Percentiles rank a stretch among this genome's conserved stretches.
Evolutionary conservation across 495 filamentous ascomycete species (phyloP).

Genomic region (Penicillium goetzii): DNA sequence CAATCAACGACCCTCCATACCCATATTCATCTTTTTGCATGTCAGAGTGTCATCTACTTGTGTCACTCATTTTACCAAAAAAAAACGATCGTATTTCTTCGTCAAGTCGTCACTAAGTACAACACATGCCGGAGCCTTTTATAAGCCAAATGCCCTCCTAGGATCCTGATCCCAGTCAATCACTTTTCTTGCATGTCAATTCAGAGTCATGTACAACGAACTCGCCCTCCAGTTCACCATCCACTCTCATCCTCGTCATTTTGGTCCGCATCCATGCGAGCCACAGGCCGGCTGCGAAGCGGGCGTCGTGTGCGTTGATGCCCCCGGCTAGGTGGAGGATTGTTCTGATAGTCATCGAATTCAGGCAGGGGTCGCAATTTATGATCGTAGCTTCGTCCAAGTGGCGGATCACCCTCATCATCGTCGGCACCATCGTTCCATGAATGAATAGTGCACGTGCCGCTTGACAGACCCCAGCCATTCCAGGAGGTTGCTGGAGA

Average conservation of each 20-base stretch:
- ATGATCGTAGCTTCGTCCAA: constrained; percentile 66
- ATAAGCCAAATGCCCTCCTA: not conserved
- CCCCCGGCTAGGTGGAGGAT: constrained; percentile 15
- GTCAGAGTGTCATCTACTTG: not conserved
- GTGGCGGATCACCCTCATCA: constrained; percentile 67
- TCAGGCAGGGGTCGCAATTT: constrained; percentile 37
- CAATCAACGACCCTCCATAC: constrained; percentile 28
- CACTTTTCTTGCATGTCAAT: constrained; percentile 5
- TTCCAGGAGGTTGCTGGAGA: constrained; percentile 76
- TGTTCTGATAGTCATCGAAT: constrained; percentile 35
- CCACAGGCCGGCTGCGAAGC: constrained; percentile 32
- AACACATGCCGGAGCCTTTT: not conserved
- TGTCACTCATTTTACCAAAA: not conserved
- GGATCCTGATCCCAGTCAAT: not conserved
- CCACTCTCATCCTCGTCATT: constrained; percentile 16
- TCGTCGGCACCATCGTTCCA: constrained; percentile 67
- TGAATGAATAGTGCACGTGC: constrained; percentile 75
- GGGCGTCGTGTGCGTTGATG: constrained; percentile 25
- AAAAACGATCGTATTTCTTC: constrained; percentile 12
- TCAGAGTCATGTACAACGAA: not conserved
- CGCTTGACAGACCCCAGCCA: constrained; percentile 66
- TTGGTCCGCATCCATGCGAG: constrained; percentile 21
- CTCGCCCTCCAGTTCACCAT: constrained; percentile 19
- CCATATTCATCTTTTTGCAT: not conserved
- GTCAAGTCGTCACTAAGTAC: constrained; percentile 13